Base-by-base conservation (phyloP, 2,329 filamentous ascomycete species). In the Sporothrix inflata region DNA sequence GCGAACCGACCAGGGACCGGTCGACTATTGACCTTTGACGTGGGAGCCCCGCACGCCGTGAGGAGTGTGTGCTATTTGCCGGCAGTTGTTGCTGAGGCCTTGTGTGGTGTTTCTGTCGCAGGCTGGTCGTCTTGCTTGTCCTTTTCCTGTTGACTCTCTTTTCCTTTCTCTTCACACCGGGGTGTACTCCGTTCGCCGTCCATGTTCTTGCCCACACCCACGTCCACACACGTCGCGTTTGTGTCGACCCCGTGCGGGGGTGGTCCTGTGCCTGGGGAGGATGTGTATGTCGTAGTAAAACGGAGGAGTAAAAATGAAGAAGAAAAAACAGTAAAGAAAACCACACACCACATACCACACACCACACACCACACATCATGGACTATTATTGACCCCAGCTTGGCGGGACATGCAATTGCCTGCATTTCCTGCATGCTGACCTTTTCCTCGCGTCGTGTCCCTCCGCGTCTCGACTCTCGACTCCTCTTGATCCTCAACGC, bases 21-120 rank as follows among this genome's bases (percentile, higher is more conserved):
- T 21, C 19, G 47, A n/a, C 47, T 51, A 16, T 19, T 30, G 53
- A n/a, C 19, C 24, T 30, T 34, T 34, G 30, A 34, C 30, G 53
- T 55, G 53, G 21, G 11, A 45, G 38, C 60, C 60, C 60, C 60
- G 60, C 60, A 45, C 60, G 60, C 21, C 38, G 60, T 45, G n/a
- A 42, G 60, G 60, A 65, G 38, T 45, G 38, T 45, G 60, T 21
- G 2, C 4, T 12, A 24, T 65, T 45, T 24, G n/a, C 60, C 60
- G 60, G 60, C 60, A 65, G 60, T 65, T 65, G 38, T 27, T 65
- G 16, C 4, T 12, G 24, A 11, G 30, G 16, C 16, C 16, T 14
- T 12, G 55, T 21, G 34, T 6, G 24, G 27, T 12, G 21, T 11
- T 8, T 51, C n/a, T n/a, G n/a, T n/a, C n/a, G n/a, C n/a, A n/a